Evolutionary conservation across 306 rosid genomes (phyloP), one percentile per base, ranked within the genome.

Genomic region (Prunus padus): DNA sequence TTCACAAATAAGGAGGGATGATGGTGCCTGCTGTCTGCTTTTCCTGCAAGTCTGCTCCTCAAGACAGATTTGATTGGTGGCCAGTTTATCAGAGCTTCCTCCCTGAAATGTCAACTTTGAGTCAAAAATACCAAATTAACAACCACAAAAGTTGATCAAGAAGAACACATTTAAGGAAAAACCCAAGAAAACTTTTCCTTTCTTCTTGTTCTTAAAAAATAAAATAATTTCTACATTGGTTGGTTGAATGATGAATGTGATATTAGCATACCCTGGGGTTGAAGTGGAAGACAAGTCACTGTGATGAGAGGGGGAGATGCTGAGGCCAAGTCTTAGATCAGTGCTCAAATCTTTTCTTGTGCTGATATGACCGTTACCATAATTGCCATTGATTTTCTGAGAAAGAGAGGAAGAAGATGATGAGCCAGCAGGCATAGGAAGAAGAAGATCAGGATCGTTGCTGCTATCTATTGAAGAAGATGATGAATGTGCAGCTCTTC

Each of bases 401-500:
- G 69, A 44, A 47, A 73, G 67, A 44, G 77, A 52, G 47, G 76
- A 60, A 64, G 68, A 64, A 42, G 76, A 56, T 28, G 74, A 37
- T 13, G 76, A 71, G 1, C 65, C 75, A 42, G 75, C 40, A 55
- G 51, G 51, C 23, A 40, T 37, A 55, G 37, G 75, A 37, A 55
- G 51, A 55, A 54, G 42, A 40, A 20, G 67, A 57, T 72, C 76
- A 72, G 76, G 76, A 42, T 72, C 55, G 55, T 57, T 72, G 67
- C 76, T 72, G 66, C 76, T 72, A 26, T 72, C 76, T 22, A 56
- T 72, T n/a, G 76, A 72, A 73, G 77, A 73, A 73, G 77, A 73
- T 2, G 77, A 73, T 16, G 77, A 73, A 59, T 59, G 28, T 42
- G 56, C 56, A 25, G 30, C n/a, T 28, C 59, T 46, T 45, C 77